Evolutionary conservation across 495 filamentous ascomycete species (phyloP).

Genomic region (Cercophora newfieldiana): DNA sequence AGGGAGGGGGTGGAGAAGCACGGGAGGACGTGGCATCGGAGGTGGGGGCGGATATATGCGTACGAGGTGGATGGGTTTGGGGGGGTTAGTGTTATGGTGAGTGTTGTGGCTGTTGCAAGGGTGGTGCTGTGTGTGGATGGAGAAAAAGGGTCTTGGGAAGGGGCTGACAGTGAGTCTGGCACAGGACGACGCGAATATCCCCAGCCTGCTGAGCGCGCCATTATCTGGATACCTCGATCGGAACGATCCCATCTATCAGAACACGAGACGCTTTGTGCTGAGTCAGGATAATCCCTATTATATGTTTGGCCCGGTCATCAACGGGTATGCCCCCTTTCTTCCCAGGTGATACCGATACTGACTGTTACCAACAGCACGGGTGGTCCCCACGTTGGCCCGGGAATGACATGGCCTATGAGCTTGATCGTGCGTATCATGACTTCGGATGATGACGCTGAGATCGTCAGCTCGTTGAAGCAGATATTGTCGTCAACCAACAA

Average conservation of each 20-base stretch:
- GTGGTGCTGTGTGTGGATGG: neutral
- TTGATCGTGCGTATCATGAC: slow-evolving; percentile 52
- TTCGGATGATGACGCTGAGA: slow-evolving; percentile 49
- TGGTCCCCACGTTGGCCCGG: slow-evolving; percentile 58
- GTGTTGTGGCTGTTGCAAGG: neutral
- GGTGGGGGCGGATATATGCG: slow-evolving; percentile 49
- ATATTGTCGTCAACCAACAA: slow-evolving; percentile 56
- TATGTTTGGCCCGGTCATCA: slow-evolving; percentile 54
- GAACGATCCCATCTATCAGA: slow-evolving; percentile 50
- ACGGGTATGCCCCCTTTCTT: slow-evolving; percentile 26
- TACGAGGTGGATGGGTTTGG: slow-evolving; percentile 66
- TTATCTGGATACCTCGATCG: slow-evolving; percentile 51
- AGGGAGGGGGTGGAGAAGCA: slow-evolving; percentile 50
- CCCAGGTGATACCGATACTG: neutral
- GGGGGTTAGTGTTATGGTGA: slow-evolving; percentile 46
- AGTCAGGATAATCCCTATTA: slow-evolving; percentile 56
- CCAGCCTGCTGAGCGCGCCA: slow-evolving; percentile 55
- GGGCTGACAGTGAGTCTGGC: neutral
- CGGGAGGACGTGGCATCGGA: slow-evolving; percentile 45
- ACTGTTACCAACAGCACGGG: slow-evolving; percentile 37
- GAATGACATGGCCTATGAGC: slow-evolving; percentile 61
- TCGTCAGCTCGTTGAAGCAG: slow-evolving; percentile 46
- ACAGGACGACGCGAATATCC: slow-evolving; percentile 62
- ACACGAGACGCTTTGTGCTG: slow-evolving; percentile 52
- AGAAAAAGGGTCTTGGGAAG: neutral